phyloP scores from a whole-genome alignment of 352 stramenopile genomes.

The Thalassiosira mediterranea region DNA sequence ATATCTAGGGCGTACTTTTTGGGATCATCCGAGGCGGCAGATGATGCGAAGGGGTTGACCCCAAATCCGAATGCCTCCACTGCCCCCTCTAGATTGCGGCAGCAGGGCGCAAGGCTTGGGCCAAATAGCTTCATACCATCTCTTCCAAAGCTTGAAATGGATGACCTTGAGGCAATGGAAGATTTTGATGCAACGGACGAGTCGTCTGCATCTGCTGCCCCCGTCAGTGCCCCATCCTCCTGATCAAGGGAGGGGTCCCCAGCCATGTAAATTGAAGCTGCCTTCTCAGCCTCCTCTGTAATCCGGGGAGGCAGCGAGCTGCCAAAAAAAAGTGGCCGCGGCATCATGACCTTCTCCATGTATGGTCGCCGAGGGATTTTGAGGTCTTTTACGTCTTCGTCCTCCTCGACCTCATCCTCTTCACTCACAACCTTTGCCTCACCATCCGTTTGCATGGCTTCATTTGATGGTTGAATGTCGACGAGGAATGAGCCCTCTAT shows the following conservation, averaged over 20 bases:
- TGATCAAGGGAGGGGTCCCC: background rate
- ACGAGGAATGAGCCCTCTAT: constrained; percentile 52
- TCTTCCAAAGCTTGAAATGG: constrained; percentile 15
- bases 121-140: constrained; percentile 38
- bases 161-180: constrained; percentile 14
- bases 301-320: constrained; percentile 67
- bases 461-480: constrained; percentile 41
- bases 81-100: constrained; percentile 73
- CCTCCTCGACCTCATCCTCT: constrained; percentile 32
- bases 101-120: constrained; percentile 41
- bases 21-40: constrained; percentile 1
- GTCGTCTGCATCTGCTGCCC: constrained; percentile 7
- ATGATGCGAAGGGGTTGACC: constrained; percentile 51
- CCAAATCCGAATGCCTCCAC: constrained; percentile 79
- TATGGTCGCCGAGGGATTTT: constrained; percentile 48
- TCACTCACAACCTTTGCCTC: constrained; percentile 19
- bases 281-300: constrained; percentile 60
- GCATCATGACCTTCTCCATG: constrained; percentile 73
- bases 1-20: constrained; percentile 18
- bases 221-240: background rate
- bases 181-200: constrained; percentile 20
- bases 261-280: constrained; percentile 27
- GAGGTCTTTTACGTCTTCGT: constrained; percentile 43
- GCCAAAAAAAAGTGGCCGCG: constrained; percentile 82
- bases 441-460: constrained; percentile 12